phyloP scores from a whole-genome alignment of 371 early-diverging fungal genomes.

The Rhizopus delemar region DNA sequence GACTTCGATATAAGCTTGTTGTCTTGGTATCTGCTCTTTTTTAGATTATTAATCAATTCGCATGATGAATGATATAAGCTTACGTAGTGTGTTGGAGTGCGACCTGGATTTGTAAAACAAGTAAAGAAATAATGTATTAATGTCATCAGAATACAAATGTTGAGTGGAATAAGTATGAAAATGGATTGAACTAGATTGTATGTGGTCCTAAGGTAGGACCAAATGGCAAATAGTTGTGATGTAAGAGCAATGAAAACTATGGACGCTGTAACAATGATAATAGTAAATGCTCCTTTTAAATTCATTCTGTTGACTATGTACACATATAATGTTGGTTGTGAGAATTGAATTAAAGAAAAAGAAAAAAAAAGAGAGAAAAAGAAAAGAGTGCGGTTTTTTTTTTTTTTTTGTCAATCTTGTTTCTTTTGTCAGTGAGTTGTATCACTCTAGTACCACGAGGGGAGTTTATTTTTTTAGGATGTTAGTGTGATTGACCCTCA shows the following conservation, averaged over 20 bases:
- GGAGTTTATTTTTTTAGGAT: not conserved
- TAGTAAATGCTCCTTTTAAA: conserved; percentile 33
- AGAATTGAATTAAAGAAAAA: not conserved
- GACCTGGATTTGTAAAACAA: conserved; percentile 77
- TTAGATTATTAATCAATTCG: not conserved
- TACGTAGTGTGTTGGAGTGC: conserved; percentile 74
- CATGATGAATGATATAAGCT: conserved; percentile 5
- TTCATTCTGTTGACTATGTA: too few relatives aligned
- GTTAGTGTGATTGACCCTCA: not conserved
- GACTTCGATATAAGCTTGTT: conserved; percentile 61
- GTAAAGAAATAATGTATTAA: conserved; percentile 83
- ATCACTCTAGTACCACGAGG: conserved; percentile 2
- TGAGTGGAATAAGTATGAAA: conserved; percentile 63
- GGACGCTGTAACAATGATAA: conserved; percentile 24
- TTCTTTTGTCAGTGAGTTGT: conserved; percentile 2
- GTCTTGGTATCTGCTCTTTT: conserved; percentile 44
- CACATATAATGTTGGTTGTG: not conserved
- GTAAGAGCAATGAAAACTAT: conserved; percentile 39
- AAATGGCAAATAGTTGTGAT: conserved; percentile 47
- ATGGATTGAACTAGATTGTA: conserved; percentile 21
- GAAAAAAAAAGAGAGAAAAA: not conserved
- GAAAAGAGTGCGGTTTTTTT: not conserved
- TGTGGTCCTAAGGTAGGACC: conserved; percentile 37
- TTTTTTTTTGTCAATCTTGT: not conserved
- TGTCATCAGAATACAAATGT: conserved; percentile 63